Base-by-base conservation (phyloP, 768 basidiomycete genomes). In the Amanita phalloides region DNA sequence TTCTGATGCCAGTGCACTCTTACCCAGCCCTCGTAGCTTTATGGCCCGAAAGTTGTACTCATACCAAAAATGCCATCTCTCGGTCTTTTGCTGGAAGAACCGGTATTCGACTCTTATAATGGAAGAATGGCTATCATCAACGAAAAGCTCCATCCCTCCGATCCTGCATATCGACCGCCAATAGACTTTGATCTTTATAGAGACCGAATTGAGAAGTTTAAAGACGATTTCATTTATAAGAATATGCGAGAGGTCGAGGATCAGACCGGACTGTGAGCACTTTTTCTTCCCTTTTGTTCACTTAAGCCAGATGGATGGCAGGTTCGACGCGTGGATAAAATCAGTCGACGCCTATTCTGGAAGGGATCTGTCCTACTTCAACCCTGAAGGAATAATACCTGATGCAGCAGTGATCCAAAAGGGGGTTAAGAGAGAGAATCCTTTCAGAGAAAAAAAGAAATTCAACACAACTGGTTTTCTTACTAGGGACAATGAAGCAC, bases 11-110 rank as follows among this genome's bases (percentile, higher is more conserved):
- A 41, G 4, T 32, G 3, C 7, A 23, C 32, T 20, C 49, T 28
- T 28, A 8, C 23, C 23, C 39, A 13, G 43, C 38, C 54, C 32
- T 41, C 8, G 8, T 68, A 84, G 90, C 74, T 91, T 13, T 98
- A 88, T 59, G 85, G 84, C 1, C 82, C 86, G 3, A 76, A 79
- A 13, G 70, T 71, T 37, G 87, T 94, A 33, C 80, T 89, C 61
- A 77, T 97, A 20, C 96, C 96, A 14, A 97, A 95, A 69, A 95
- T 97, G 72, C 96, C 96, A 10, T 86, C 93, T 2, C 76, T 99
- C 14, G 96, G 96, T 10, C 76, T 99, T 4, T 71, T 99, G 21
- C 79, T 99, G 23, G 92, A 98, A 68, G 75, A 88, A 57, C 89
- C 89, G 2, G 76, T 90, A 50, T 91, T 89, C 58, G 78, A 83